Base-by-base conservation (phyloP, 2,329 filamentous ascomycete genomes). In the Fusarium ramigenum region DNA sequence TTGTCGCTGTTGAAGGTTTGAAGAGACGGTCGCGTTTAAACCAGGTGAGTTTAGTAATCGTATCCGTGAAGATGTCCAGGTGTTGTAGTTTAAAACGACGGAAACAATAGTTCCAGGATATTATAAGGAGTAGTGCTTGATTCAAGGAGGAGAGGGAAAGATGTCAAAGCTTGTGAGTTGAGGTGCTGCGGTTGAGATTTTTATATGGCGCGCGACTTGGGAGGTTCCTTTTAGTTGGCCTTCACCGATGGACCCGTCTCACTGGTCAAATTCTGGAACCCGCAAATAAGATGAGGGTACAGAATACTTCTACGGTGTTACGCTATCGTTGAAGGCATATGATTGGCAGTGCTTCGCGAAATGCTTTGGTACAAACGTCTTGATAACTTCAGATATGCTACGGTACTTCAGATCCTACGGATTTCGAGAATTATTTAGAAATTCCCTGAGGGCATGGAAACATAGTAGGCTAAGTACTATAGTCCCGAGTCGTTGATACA, bases 131-230 rank as follows among this genome's bases (percentile, higher is more conserved):
- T 25, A 50, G 23, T 18, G 37, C 23, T 37, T 28, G 19, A 23
- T 28, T 59, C 56, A 39, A 19, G 15, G 14, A 44, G 44, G 30
- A 43, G 32, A 46, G 37, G 43, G 46, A 30, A 42, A 32, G 53
- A 59, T 54, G 62, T 34, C 50, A 53, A 59, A 57, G 44, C 39
- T 56, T 30, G 39, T 47, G 60, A 63, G 37, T 70, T 70, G 58
- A 76, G 67, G 62, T 56, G 56, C 69, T 76, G 71, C 47, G 69
- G 60, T 46, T 63, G 70, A 74, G 70, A 63, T 77, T 78, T 78
- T 78, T 66, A 76, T 76, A 77, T 75, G 66, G 76, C 73, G 73
- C 65, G 64, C 65, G 57, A 64, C 50, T 68, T 52, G 57, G 54
- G 65, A 66, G 61, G 66, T 70, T 74, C 56, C 47, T 71, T 75